Base-by-base conservation (phyloP, 1,284 basidiomycete species). In the Waitea zeae region DNA sequence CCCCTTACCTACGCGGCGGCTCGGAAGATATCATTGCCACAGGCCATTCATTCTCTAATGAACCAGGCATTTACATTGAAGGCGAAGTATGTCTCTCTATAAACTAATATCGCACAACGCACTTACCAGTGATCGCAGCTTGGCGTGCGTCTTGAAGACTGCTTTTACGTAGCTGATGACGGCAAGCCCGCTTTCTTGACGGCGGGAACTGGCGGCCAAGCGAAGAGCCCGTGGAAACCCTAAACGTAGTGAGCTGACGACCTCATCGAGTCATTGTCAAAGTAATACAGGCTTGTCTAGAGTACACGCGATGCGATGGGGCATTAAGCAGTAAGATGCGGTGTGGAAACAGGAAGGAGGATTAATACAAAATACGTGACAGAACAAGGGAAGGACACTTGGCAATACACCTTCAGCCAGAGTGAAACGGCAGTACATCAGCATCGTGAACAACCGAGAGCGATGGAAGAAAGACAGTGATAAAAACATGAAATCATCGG, bases 1-100 rank as follows among this genome's bases (percentile, higher is more conserved):
- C 62, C 4, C 86, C 84, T 1, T 89, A 87, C 51, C 59, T 88
- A 19, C 67, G 68, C 34, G 79, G 80, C 19, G 79, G 78, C 12
- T 73, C 64, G 29, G 46, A 64, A 18, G 64, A 64, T 42, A 44
- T 64, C 17, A 68, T 87, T 35, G 53, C 64, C 30, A 50, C 51
- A 1, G 81, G 82, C 1, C 73, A 87, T 46, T 63, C 76, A 0
- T 87, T 89, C 53, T 84, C 79, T 5, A 63, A 87, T 44, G 84
- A 90, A 51, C 86, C 84, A 2, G 83, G 84, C 0, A 60, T 89
- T 19, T 89, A 89, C 51, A 77, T 88, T 35, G 67, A 78, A 42
- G 72, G 67, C 26, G 61, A 78, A 53, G 73, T 84, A 36, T 17
- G 60, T 14, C 19, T 17, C 9, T 39, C 9, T 29, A 18, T 26